These are phyloP conservation scores for Solanum chiquidenum DNA, from an alignment of 257 asterid species.

Conservation along the genomic window DNA sequence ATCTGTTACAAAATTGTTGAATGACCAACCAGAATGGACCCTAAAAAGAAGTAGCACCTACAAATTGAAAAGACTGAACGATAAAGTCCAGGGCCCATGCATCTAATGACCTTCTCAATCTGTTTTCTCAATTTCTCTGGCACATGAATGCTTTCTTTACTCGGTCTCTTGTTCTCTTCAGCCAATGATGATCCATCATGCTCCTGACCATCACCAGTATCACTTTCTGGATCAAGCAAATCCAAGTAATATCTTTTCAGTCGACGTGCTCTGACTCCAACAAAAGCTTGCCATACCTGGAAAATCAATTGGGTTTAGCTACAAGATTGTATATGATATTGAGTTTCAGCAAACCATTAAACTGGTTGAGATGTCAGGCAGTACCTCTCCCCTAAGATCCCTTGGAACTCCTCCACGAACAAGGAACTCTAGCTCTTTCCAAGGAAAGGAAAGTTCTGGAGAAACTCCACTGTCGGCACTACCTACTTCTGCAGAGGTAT, in stretches of 20 bases:
- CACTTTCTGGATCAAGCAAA: constrained; percentile 48
- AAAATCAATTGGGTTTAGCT: constrained; percentile 14
- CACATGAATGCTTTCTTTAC: constrained; percentile 25
- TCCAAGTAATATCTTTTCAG: constrained; percentile 67
- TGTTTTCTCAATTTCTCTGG: constrained; percentile 83
- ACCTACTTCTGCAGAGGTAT: constrained; percentile 25
- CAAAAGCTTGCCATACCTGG: constrained; percentile 97
- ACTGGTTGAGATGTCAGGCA: background rate
- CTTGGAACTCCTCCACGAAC: constrained; percentile 90
- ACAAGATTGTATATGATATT: background rate
- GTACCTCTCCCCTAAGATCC: constrained; percentile 93
- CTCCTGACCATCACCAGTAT: constrained; percentile 23
- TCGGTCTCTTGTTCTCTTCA: constrained; percentile 14
- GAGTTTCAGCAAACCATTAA: background rate
- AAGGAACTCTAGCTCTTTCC: constrained; percentile 70
- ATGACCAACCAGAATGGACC: constrained; percentile 54
- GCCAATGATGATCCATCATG: constrained; percentile 22
- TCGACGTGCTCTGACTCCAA: constrained; percentile 78
- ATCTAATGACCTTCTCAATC: constrained; percentile 99
- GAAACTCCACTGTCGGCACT: constrained; percentile 13
- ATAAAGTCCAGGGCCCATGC: constrained; percentile 96
- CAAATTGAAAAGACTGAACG: constrained; percentile 75
- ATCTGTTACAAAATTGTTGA: constrained; percentile 22
- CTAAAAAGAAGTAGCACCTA: constrained; percentile 96
- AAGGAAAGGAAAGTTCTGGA: constrained; percentile 35